A percentile compares a stretch with the other conserved stretches of the same genome.
phyloP scores from a whole-genome alignment of 495 filamentous ascomycete species.

The Oidiodendron maius region DNA sequence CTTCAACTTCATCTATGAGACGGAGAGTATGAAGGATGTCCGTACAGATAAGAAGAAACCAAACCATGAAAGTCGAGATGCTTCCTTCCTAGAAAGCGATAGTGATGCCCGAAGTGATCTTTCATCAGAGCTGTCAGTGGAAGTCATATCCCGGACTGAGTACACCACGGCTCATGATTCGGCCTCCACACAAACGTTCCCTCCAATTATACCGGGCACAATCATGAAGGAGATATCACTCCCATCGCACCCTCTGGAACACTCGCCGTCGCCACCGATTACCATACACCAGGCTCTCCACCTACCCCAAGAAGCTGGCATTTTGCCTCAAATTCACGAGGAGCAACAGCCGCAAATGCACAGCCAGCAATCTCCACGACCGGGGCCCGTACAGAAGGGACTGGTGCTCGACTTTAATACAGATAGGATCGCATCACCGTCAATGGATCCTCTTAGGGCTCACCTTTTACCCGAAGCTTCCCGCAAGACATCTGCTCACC shows the following conservation, averaged over 20 bases:
- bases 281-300: conserved; percentile 55
- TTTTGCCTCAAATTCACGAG: conserved; percentile 33
- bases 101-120: conserved; percentile 69
- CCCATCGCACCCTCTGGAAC: conserved; percentile 57
- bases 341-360: conserved; percentile 25
- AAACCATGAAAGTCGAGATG: conserved; percentile 31
- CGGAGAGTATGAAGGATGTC: conserved; percentile 50
- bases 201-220: conserved; percentile 36
- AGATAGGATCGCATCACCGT: conserved; percentile 15
- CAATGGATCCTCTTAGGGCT: conserved; percentile 19
- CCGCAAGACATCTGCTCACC: conserved; percentile 43
- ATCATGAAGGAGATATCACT: conserved; percentile 23
- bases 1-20: conserved; percentile 48
- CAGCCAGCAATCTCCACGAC: conserved; percentile 46
- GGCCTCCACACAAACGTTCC: conserved; percentile 27
- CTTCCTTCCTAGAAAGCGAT: conserved; percentile 61
- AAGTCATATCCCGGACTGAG: conserved; percentile 40
- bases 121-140: conserved; percentile 75
- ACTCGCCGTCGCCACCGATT: conserved; percentile 75
- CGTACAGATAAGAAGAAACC: conserved; percentile 33
- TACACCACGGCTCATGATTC: conserved; percentile 22
- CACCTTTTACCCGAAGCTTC: conserved; percentile 19
- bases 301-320: conserved; percentile 26
- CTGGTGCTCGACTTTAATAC: background rate
- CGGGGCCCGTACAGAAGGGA: conserved; percentile 28